Conservation (phyloP, 2,329 filamentous ascomycete species). For the Epichloe elymi region DNA sequence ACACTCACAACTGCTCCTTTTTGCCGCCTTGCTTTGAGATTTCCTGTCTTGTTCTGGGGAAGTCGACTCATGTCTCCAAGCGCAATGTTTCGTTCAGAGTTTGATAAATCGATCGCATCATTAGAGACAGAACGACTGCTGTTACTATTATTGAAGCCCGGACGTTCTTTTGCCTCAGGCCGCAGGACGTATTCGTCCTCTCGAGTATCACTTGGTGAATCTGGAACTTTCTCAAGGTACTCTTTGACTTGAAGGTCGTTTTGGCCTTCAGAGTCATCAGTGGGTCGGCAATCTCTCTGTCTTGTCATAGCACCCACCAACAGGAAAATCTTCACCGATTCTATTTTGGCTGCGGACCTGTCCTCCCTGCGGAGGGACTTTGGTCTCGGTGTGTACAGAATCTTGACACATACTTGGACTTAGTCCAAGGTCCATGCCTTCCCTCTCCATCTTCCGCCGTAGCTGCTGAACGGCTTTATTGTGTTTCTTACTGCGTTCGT, state of each 20-base stretch:
- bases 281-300: background rate
- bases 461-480: conserved; percentile 72
- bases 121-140: background rate
- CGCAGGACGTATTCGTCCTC: conserved; percentile 35
- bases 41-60: conserved; percentile 31
- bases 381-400: background rate
- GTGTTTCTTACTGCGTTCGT: conserved; percentile 96
- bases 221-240: background rate
- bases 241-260: no score
- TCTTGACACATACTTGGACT: conserved; percentile 7
- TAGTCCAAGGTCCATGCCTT: conserved; percentile 52
- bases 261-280: background rate
- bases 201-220: background rate
- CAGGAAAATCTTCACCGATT: background rate
- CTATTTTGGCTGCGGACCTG: background rate
- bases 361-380: background rate
- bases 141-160: conserved; percentile 10
- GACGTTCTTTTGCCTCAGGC: conserved; percentile 27
- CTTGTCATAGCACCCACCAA: background rate
- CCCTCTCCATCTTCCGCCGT: conserved; percentile 67
- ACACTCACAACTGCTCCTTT: conserved; percentile 27
- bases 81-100: conserved; percentile 11
- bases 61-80: conserved; percentile 11
- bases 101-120: conserved; percentile 7
- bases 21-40: conserved; percentile 37